Percentiles rank a stretch among this genome's conserved stretches.
Evolutionary conservation across 31 red algal genomes (phyloP).

Genomic region (Bonnemaisonia californica): DNA sequence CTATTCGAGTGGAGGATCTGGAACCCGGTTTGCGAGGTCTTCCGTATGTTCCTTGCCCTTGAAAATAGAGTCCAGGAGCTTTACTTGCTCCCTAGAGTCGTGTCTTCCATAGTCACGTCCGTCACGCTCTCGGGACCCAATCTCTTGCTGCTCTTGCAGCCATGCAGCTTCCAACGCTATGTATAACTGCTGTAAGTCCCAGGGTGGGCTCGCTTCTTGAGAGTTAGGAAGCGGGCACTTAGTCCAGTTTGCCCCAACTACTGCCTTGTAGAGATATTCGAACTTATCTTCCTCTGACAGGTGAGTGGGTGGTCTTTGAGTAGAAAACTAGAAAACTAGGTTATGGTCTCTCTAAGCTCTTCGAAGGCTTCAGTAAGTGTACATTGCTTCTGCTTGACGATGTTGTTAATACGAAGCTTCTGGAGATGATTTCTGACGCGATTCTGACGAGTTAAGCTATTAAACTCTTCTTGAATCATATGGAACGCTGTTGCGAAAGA

Average conservation of each 20-base stretch:
- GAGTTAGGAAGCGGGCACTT: background rate
- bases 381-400: background rate
- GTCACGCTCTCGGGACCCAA: background rate
- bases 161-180: background rate
- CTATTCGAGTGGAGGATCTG: background rate
- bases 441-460: conserved; percentile 19
- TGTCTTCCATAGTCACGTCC: background rate
- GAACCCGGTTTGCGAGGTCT: background rate
- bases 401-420: background rate
- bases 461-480: background rate
- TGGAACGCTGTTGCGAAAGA: conserved; percentile 8
- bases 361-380: background rate
- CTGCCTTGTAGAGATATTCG: too few relatives aligned
- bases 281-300: background rate
- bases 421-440: conserved; percentile 1
- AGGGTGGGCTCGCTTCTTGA: background rate
- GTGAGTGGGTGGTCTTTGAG: background rate
- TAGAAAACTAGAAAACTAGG: conserved; percentile 1
- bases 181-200: conserved; percentile 15
- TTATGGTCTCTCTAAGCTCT: conserved; percentile 1
- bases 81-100: too few relatives aligned
- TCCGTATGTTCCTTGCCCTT: background rate
- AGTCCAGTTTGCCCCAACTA: conserved; percentile 1
- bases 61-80: background rate
- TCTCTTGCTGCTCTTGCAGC: conserved; percentile 8